These are phyloP conservation scores for Fulvia fulva DNA, from an alignment of 2,329 filamentous ascomycete species.

Conservation along the genomic window DNA sequence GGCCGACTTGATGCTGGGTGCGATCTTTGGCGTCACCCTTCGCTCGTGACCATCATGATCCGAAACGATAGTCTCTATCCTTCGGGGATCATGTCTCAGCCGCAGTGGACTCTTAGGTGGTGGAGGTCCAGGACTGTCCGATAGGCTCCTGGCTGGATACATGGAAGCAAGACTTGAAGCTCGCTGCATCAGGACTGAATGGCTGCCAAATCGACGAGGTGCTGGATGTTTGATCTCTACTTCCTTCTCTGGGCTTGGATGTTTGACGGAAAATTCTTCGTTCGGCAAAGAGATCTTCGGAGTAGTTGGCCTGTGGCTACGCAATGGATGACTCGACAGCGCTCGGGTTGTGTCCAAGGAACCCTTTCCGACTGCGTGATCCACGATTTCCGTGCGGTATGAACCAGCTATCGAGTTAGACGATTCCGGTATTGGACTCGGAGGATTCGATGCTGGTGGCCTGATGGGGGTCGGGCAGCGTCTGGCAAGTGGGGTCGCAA, in stretches of 20 bases:
- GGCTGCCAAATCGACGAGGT: conserved; percentile 29
- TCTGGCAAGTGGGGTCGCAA: conserved; percentile 15
- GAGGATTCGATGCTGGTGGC: conserved; percentile 31
- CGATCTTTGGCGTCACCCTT: conserved; percentile 26
- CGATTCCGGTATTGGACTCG: conserved; percentile 29
- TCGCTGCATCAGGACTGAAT: conserved; percentile 29
- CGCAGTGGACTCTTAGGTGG: conserved; percentile 34
- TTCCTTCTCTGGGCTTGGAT: conserved; percentile 24
- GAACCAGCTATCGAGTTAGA: conserved; percentile 26
- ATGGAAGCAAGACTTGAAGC: conserved; percentile 31
- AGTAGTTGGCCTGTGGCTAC: not conserved
- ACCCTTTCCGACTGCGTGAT: conserved; percentile 20
- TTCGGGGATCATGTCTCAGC: conserved; percentile 24
- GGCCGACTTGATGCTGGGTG: conserved; percentile 28
- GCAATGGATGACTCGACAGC: conserved; percentile 22
- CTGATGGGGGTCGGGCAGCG: conserved; percentile 27
- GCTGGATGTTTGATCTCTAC: conserved; percentile 30
- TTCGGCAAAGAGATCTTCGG: conserved; percentile 26
- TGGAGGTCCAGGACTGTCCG: conserved; percentile 33
- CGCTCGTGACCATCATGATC: conserved; percentile 14
- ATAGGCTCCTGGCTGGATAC: conserved; percentile 24
- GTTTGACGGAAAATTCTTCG: conserved; percentile 30
- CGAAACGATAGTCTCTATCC: conserved; percentile 26
- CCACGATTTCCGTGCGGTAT: conserved; percentile 21
- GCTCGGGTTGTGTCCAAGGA: conserved; percentile 23